Evolutionary conservation across 1,139 yeast species (phyloP), one percentile per base, ranked within the genome.

Genomic region (Hyphopichia burtonii): DNA sequence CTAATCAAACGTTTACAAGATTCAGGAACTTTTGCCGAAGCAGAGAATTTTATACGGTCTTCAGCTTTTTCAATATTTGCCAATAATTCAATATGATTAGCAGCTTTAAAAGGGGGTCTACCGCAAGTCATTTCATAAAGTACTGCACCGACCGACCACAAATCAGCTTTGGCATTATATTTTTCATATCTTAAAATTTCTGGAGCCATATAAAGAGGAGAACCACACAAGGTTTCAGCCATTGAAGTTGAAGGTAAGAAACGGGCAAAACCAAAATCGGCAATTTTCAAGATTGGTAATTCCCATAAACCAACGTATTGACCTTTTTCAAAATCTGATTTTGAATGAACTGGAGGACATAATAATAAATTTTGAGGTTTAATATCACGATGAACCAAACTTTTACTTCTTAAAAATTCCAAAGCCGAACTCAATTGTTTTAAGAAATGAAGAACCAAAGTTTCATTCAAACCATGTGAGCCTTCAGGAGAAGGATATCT

Each of bases 71-170:
- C 96, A 48, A 93, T 93, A 56, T 83, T 86, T 60, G 86, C 83
- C 56, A 88, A 76, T 44, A 93, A 73, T 58, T 93, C 98, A 48
- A 93, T 82, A 59, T 91, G 98, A 58, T 91, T 93, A 4, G 86
- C 82, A 3, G 99, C 99, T 49, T 86, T 82, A 62, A 91, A 93
- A 0, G 99, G 99, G 1, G 99, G 97, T 58, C 79, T 85, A 8
- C 99, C 98, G 25, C 87, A 91, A 12, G 89, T 78, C 96, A 93
- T 90, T 63, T 93, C 99, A 61, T 85, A 93, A 14, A 90, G 68
- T 0, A 93, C 98, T 0, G 98, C 95, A 3, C 99, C 99, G 4
- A 93, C 96, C 1, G 97, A 89, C 99, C 99, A 93, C 49, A 93
- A 68, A 61, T 93, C 99, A 0, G 97, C 98, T 60, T 90, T 91